Evolutionary conservation across 345 rosid species (phyloP).

Genomic region (Eucalyptus coolabah): DNA sequence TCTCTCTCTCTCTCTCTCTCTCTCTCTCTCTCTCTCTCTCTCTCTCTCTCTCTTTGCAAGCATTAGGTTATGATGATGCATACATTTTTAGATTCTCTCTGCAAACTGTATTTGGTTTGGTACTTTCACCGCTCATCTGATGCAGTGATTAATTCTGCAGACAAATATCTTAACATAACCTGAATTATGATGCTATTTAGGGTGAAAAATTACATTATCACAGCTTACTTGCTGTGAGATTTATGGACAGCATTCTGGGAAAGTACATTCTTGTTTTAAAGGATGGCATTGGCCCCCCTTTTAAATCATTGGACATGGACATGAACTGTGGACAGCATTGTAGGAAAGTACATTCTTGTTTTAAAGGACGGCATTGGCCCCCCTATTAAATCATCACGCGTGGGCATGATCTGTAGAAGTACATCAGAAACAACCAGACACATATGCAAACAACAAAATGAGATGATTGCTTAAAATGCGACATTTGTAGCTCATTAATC

Average conservation of each 20-base stretch:
- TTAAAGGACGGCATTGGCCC: neutral
- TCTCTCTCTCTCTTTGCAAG: no score
- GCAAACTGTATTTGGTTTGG: neutral
- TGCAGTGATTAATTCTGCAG: neutral
- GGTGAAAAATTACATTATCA: neutral
- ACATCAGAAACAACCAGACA: neutral
- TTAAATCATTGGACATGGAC: neutral
- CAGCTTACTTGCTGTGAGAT: neutral
- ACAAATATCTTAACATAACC: neutral
- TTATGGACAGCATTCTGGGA: neutral
- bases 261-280: neutral
- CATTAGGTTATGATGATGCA: neutral
- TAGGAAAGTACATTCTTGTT: neutral
- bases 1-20: neutral
- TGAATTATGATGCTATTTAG: neutral
- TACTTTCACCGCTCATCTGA: neutral
- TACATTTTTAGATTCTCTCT: neutral
- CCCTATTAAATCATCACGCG: neutral
- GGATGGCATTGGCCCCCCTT: neutral
- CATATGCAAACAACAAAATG: neutral
- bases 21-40: no score
- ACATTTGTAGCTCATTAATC: slow-evolving; percentile 57
- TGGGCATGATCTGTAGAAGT: neutral
- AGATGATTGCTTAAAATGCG: neutral
- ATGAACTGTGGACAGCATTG: neutral